Conservation (phyloP, 208 protist species). For the Trichomonas gallinae region DNA sequence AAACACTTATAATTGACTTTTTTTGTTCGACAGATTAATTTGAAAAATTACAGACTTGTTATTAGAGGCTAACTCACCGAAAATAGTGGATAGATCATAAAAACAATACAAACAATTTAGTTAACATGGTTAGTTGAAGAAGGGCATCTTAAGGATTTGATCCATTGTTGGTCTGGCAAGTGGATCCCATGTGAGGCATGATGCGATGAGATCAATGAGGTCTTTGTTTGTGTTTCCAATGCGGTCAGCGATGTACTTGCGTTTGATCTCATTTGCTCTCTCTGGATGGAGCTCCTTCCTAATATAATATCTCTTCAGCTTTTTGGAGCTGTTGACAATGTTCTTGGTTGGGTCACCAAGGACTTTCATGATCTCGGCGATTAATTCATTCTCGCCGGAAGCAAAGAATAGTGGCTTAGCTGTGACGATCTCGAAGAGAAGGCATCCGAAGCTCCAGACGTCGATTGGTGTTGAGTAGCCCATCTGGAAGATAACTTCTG, state of each 20-base stretch:
- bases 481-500: constrained; percentile 43
- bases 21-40: too few relatives aligned
- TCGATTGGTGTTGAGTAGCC: constrained; percentile 38
- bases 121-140: too few relatives aligned
- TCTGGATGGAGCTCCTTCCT: background rate
- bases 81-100: too few relatives aligned
- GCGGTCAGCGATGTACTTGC: background rate
- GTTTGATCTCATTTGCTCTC: background rate
- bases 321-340: background rate
- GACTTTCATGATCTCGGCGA: background rate
- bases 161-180: background rate
- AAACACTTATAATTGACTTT: too few relatives aligned
- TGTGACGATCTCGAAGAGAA: constrained; percentile 39
- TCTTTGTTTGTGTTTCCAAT: background rate
- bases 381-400: constrained; percentile 30
- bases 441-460: constrained; percentile 44
- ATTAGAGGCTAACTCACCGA: too few relatives aligned
- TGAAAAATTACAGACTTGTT: too few relatives aligned
- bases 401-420: constrained; percentile 40
- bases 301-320: background rate
- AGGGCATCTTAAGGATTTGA: background rate
- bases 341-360: background rate
- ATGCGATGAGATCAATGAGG: background rate
- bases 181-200: background rate
- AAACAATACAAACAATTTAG: too few relatives aligned